Conservation (phyloP, 2,329 filamentous ascomycete genomes). For the Arthroderma sp. region DNA sequence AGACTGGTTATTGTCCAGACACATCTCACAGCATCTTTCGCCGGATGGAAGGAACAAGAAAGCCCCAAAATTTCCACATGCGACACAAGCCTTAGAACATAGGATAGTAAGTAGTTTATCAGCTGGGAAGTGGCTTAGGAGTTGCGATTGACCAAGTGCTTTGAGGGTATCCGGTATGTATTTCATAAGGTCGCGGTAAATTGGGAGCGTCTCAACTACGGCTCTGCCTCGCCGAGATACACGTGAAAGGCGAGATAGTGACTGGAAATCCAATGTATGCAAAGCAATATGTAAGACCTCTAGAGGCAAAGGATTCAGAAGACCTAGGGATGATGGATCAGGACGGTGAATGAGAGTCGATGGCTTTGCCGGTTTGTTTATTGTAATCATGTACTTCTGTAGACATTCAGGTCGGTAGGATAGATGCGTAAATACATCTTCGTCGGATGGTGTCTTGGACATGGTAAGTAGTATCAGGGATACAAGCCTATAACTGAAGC, state of each 20-base stretch:
- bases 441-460: neutral
- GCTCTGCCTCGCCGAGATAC: constrained; percentile 19
- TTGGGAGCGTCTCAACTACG: constrained; percentile 21
- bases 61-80: neutral
- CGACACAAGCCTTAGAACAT: constrained; percentile 17
- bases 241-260: constrained; percentile 21
- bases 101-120: constrained; percentile 17
- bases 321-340: neutral
- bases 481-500: no score
- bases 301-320: constrained; percentile 13
- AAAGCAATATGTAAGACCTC: constrained; percentile 20
- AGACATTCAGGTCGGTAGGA: neutral
- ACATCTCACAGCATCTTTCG: neutral
- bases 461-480: no score
- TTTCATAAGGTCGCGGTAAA: constrained; percentile 35
- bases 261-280: constrained; percentile 16
- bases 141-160: constrained; percentile 17
- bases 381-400: neutral
- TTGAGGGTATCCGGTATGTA: constrained; percentile 24
- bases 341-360: neutral
- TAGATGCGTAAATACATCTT: neutral
- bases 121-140: constrained; percentile 18
- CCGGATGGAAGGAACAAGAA: neutral
- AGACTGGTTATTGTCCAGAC: neutral
- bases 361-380: neutral